phyloP scores from a whole-genome alignment of 768 basidiomycete genomes.

The Paxillus ammoniavirescens region DNA sequence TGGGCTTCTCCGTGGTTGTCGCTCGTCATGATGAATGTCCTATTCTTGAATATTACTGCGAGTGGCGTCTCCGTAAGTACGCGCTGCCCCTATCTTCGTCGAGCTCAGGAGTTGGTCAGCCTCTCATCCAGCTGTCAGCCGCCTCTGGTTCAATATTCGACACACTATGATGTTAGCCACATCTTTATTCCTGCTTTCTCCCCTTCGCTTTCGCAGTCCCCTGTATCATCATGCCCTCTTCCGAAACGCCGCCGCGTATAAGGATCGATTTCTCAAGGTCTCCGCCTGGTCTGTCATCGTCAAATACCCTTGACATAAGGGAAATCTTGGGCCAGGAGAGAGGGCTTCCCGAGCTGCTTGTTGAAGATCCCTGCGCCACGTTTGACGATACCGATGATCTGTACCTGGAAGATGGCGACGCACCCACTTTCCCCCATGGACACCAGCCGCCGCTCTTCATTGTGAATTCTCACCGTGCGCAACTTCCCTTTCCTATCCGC shows the following conservation, averaged over 20 bases:
- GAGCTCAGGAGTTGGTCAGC: conserved; percentile 17
- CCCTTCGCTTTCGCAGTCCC: conserved; percentile 5
- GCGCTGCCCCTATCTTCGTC: not conserved
- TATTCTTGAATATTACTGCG: not conserved
- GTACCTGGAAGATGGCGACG: conserved; percentile 12
- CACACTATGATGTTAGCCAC: conserved; percentile 4
- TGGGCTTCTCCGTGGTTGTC: not conserved
- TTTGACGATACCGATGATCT: conserved; percentile 14
- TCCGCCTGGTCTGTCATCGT: conserved; percentile 13
- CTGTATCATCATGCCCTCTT: conserved; percentile 12
- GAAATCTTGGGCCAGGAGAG: conserved; percentile 17
- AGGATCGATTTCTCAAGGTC: conserved; percentile 12
- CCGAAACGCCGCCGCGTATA: conserved; percentile 22
- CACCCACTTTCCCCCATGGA: conserved; percentile 32
- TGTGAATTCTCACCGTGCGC: conserved; percentile 20
- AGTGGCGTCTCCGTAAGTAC: not conserved
- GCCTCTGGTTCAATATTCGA: conserved; percentile 2
- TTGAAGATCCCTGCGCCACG: conserved; percentile 11
- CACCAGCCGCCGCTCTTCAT: conserved; percentile 28
- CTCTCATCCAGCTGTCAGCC: conserved; percentile 22
- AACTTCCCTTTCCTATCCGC: conserved; percentile 23
- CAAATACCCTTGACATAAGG: conserved; percentile 27
- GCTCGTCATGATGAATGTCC: not conserved
- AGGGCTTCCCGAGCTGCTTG: conserved; percentile 19
- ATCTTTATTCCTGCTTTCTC: conserved; percentile 1